These are phyloP conservation scores for Xylaria sp. DNA, from an alignment of 2,329 filamentous ascomycete species.

Conservation along the genomic window DNA sequence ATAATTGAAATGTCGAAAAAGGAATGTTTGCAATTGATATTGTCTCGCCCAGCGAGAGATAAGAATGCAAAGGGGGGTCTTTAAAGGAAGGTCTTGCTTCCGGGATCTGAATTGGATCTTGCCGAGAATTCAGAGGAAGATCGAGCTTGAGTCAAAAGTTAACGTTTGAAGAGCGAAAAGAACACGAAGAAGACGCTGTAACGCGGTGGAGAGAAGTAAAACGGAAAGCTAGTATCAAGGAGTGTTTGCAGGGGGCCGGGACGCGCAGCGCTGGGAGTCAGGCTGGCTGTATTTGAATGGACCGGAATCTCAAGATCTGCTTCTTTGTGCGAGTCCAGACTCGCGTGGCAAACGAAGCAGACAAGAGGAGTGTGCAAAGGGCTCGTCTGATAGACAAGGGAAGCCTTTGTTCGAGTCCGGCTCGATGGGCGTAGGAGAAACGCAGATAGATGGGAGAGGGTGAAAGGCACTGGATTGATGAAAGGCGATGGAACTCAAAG, in stretches of 20 bases:
- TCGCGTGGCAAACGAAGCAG: slow-evolving; percentile 15
- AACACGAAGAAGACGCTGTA: too few species aligned
- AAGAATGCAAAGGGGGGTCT: background rate
- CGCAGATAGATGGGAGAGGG: too few species aligned
- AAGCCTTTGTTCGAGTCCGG: background rate
- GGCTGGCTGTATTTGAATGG: slow-evolving; percentile 20
- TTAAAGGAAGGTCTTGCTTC: background rate
- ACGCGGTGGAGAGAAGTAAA: too few species aligned
- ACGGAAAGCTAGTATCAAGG: too few species aligned
- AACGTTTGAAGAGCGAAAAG: too few species aligned
- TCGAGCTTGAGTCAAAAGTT: too few species aligned
- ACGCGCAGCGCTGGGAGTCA: background rate
- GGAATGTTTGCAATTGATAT: slow-evolving; percentile 1
- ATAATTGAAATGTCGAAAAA: background rate
- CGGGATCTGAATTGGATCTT: too few species aligned
- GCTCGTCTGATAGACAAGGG: slow-evolving; percentile 13
- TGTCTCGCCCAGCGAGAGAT: background rate
- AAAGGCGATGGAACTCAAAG: too few species aligned
- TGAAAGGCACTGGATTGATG: too few species aligned
- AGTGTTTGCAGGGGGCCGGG: too few species aligned
- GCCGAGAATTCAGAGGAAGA: too few species aligned
- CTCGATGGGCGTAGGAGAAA: too few species aligned
- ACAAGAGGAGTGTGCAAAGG: slow-evolving; percentile 21
- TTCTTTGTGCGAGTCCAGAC: slow-evolving; percentile 22
- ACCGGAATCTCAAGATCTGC: slow-evolving; percentile 19